A percentile compares a stretch with the other conserved stretches of the same genome.
Evolutionary conservation across 2,329 filamentous ascomycete genomes (phyloP).

Genomic region (Fusarium austroafricanum): DNA sequence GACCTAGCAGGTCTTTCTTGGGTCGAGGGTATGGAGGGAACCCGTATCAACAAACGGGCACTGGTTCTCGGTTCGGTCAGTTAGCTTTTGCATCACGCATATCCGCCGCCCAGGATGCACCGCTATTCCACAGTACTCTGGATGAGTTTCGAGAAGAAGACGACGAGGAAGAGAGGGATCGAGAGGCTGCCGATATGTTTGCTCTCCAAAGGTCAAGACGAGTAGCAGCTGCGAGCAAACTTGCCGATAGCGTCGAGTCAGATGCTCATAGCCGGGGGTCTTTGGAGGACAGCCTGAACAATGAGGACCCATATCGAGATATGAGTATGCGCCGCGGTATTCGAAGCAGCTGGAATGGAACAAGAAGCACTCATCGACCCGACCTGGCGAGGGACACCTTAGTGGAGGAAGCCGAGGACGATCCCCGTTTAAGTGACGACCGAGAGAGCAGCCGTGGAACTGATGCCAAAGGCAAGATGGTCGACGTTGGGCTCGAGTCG

Average conservation of each 20-base stretch:
- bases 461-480: constrained; percentile 73
- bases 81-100: constrained; percentile 81
- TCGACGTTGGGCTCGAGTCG: constrained; percentile 86
- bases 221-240: constrained; percentile 84
- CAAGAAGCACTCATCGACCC: constrained; percentile 55
- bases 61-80: constrained; percentile 77
- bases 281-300: constrained; percentile 48
- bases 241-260: constrained; percentile 87
- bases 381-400: constrained; percentile 47
- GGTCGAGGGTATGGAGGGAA: constrained; percentile 69
- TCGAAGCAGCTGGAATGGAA: constrained; percentile 73
- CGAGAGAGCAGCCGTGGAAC: constrained; percentile 46
- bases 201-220: constrained; percentile 90
- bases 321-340: constrained; percentile 65
- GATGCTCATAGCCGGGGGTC: constrained; percentile 63
- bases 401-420: constrained; percentile 58
- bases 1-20: constrained; percentile 57
- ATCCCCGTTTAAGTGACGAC: constrained; percentile 51
- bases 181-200: constrained; percentile 94
- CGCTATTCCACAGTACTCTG: constrained; percentile 91
- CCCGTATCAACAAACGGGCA: constrained; percentile 83
- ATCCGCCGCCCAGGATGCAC: constrained; percentile 79
- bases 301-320: constrained; percentile 57
- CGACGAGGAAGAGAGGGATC: constrained; percentile 88
- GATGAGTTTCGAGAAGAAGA: constrained; percentile 94